Conservation (phyloP, 306 rosid genomes). For the Casuarina equisetifolia region DNA sequence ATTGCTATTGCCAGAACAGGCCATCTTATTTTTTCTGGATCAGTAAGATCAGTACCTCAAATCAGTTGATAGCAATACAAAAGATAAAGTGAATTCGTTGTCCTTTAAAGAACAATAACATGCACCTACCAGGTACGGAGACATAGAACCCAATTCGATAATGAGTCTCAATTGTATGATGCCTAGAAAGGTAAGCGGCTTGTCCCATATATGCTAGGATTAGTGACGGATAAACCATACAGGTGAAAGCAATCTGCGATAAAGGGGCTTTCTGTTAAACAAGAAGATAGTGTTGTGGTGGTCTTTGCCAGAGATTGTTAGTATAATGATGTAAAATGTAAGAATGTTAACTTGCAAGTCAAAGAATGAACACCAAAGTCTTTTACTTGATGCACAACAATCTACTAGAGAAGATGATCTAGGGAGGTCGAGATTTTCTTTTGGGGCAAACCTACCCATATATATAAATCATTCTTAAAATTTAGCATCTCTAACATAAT, state of each 20-base stretch:
- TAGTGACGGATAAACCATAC: conserved; percentile 85
- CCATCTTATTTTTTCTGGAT: conserved; percentile 74
- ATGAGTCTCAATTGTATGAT: conserved; percentile 59
- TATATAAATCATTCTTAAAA: not conserved
- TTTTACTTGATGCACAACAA: not conserved
- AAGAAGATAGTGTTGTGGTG: not conserved
- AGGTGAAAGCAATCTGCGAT: conserved; percentile 92
- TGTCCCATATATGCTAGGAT: conserved; percentile 97
- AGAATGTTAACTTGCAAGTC: not conserved
- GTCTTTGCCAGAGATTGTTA: not conserved
- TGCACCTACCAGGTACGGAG: conserved; percentile 83
- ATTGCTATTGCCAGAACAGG: conserved; percentile 93
- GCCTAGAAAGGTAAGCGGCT: conserved; percentile 94
- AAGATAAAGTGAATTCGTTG: conserved; percentile 8
- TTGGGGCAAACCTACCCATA: not conserved
- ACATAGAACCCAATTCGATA: conserved; percentile 86
- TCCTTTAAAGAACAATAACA: conserved; percentile 8
- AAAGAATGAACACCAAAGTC: not conserved
- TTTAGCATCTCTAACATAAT: not conserved
- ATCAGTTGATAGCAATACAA: conserved; percentile 5
- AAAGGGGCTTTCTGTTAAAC: conserved; percentile 34
- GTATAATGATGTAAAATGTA: not conserved
- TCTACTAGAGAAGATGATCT: not conserved
- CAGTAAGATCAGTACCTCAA: not conserved
- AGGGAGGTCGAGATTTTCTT: not conserved